Percentiles rank a stretch among this genome's conserved stretches.
Evolutionary conservation across 2,329 filamentous ascomycete species (phyloP).

Genomic region (Sclerotinia subarctica): DNA sequence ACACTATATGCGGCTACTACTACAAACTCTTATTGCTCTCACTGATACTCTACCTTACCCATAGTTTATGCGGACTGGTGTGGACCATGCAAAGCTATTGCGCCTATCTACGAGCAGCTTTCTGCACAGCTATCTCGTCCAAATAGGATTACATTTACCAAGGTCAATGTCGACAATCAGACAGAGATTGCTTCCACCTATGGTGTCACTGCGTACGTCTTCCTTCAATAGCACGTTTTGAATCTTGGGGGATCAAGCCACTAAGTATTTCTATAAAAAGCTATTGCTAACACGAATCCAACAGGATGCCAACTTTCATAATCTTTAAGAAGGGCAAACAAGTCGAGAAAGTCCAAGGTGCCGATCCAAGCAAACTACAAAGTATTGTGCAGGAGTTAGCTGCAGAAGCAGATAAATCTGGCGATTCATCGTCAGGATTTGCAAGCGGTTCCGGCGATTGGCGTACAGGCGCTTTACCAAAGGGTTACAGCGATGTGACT

Average conservation of each 20-base stretch:
- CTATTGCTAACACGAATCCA: slow-evolving; percentile 16
- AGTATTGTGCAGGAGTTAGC: slow-evolving; percentile 68
- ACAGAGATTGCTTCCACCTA: slow-evolving; percentile 71
- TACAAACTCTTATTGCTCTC: slow-evolving; percentile 14
- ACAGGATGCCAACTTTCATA: slow-evolving; percentile 81
- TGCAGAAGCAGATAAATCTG: slow-evolving; percentile 54
- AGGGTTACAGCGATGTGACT: slow-evolving; percentile 80
- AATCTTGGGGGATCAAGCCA: not conserved
- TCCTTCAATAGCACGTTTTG: not conserved
- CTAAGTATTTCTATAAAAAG: not conserved
- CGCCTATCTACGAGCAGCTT: slow-evolving; percentile 77
- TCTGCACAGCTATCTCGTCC: slow-evolving; percentile 67
- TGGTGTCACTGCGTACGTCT: slow-evolving; percentile 60
- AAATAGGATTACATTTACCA: slow-evolving; percentile 75
- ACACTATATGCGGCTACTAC: slow-evolving; percentile 28
- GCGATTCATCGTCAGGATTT: slow-evolving; percentile 40
- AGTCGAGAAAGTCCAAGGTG: slow-evolving; percentile 68
- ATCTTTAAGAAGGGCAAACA: slow-evolving; percentile 72
- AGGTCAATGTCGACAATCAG: slow-evolving; percentile 79
- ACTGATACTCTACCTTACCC: slow-evolving; percentile 19
- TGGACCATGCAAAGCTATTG: slow-evolving; percentile 77
- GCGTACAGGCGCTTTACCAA: slow-evolving; percentile 71
- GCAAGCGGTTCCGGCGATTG: slow-evolving; percentile 54
- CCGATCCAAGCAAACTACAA: slow-evolving; percentile 68
- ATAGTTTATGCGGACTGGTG: slow-evolving; percentile 88